Base-by-base conservation (phyloP, 2,329 filamentous ascomycete genomes). In the Coniochaeta sp. region DNA sequence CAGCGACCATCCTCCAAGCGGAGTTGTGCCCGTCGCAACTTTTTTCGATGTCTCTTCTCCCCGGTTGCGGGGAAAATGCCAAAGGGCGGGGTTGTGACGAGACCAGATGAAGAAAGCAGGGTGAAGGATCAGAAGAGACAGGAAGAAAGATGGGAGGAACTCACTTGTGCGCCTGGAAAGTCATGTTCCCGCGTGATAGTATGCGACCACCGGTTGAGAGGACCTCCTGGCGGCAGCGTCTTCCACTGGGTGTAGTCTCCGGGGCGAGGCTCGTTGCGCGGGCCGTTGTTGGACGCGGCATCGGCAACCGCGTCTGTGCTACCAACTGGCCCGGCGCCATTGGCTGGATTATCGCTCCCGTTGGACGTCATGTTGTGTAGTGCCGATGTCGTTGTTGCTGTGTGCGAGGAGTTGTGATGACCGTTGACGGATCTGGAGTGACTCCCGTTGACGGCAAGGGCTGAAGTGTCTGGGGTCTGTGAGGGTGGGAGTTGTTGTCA, bases 121-220 rank as follows among this genome's bases (percentile, higher is more conserved):
- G 22, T 22, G 33, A 38, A 18, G 12, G 33, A 16, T 8, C 16
- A 18, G 33, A 24, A 30, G 8, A n/a, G 20, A 8, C 30, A 46
- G 30, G 24, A 26, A 24, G 14, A 42, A 38, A 45, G 9, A 16
- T 14, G 14, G 30, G 28, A 9, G 40, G 16, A 12, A 45, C 68
- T 53, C 68, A 89, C 89, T 79, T 95, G 89, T 46, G 92, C 91
- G 26, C 89, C 92, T 1, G 92, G 91, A 62, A 89, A 95, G 68
- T 96, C 90, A 83, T 96, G 89, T 52, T 79, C 87, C 52, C 81
- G 83, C 10, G 92, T 97, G 54, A 96, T 72, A 42, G 82, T 85
- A 16, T 89, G 82, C 4, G 91, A 96, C 80, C 89, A 95, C 55
- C 87, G 83, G 71, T 97, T 97, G 57, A 97, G 73, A 18, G 73